Conservation (phyloP, 371 early-diverging fungal genomes). For the Vairimorpha ceranae region DNA sequence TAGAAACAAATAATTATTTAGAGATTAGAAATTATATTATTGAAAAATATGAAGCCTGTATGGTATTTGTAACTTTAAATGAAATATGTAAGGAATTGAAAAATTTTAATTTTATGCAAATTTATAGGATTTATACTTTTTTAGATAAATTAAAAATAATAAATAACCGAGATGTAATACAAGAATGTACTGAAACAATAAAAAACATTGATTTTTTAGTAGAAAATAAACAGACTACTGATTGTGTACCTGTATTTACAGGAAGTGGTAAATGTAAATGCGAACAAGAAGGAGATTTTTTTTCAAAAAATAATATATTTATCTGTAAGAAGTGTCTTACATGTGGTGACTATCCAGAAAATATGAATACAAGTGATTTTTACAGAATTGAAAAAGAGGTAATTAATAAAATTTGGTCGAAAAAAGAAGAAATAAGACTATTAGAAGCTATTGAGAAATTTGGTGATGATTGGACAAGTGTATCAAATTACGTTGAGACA, state of each 20-base stretch:
- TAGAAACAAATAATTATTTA: slow-evolving; percentile 1
- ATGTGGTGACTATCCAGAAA: slow-evolving; percentile 38
- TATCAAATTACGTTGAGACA: slow-evolving; percentile 80
- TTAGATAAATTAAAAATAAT: slow-evolving; percentile 6
- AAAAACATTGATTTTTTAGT: not conserved
- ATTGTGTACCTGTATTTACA: not conserved
- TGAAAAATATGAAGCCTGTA: not conserved
- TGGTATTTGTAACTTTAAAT: not conserved
- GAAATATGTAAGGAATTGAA: not conserved
- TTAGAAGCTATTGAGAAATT: slow-evolving; percentile 86
- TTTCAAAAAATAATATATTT: slow-evolving; percentile 24
- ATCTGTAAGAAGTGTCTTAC: slow-evolving; percentile 53
- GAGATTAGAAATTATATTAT: slow-evolving; percentile 32
- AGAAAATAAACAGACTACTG: not conserved
- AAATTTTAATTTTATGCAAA: slow-evolving; percentile 15
- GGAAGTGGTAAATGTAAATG: not conserved
- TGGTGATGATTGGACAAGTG: slow-evolving; percentile 81
- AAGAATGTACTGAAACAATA: not conserved
- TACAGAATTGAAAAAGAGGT: slow-evolving; percentile 35
- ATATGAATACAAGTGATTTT: slow-evolving; percentile 36
- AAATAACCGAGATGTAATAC: not conserved
- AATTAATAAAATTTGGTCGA: slow-evolving; percentile 70
- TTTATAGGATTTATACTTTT: slow-evolving; percentile 41
- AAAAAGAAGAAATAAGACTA: slow-evolving; percentile 80
- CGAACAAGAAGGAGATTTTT: slow-evolving; percentile 7